Evolutionary conservation across 2,329 filamentous ascomycete species (phyloP), one percentile per base, ranked within the genome.

Genomic region (Monilinia vaccinii-corymbosi): DNA sequence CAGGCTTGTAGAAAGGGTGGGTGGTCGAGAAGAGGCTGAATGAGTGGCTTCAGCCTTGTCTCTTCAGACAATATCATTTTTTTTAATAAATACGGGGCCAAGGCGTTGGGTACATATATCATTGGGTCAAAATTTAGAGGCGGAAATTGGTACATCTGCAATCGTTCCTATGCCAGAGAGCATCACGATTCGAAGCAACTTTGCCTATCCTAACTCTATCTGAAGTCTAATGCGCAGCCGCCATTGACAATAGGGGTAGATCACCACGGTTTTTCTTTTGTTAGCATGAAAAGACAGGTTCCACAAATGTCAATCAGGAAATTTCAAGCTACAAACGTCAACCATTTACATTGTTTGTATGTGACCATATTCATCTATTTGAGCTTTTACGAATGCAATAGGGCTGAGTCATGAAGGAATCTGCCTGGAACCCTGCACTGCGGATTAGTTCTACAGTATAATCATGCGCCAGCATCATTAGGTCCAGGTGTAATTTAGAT

Each of bases 1-100:
- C 53, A 75, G 74, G 64, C 77, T 85, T 40, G 83, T 87, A 38
- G 81, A 85, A 66, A 78, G 81, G 61, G 76, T 87, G 10, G 81
- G 81, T 42, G 80, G 80, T 46, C 76, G 78, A 59, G 80, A 81
- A 60, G 77, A 79, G 32, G 73, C 74, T 60, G 57, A 60, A 55
- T 60, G 45, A 53, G 16, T 32, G 16, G 11, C 16, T 46, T 46
- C 47, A 32, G 14, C 40, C 36, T 18, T 25, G 38, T 45, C 34
- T 58, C 47, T 25, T 23, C 47, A 52, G 48, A 55, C 40, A 59
- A 55, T 38, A 25, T 25, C n/a, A 21, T 59, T 58, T 59, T 32
- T 31, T 55, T 53, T 44, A 31, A 13, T 59, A 42, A 36, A 53
- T 45, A 55, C 9, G 40, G 57, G 40, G 21, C 21, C 32, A 59